Percentiles rank a stretch among this genome's conserved stretches.
phyloP scores from a whole-genome alignment of 768 basidiomycete genomes.

The Tulasnella sp. region DNA sequence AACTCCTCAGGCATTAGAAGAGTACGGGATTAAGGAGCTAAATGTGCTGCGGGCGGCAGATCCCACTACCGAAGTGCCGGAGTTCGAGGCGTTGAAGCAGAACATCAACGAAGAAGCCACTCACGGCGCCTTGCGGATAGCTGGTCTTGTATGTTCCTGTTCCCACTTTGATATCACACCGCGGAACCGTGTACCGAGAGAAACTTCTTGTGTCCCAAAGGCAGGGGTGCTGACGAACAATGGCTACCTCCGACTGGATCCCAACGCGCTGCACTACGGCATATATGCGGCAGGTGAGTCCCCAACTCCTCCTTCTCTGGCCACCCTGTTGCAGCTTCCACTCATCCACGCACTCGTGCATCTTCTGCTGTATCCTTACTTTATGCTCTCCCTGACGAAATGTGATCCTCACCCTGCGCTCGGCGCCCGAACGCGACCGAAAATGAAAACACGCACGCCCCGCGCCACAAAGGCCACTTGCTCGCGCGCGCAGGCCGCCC shows the following conservation, averaged over 20 bases:
- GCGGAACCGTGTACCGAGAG: constrained; percentile 11
- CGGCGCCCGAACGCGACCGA: background rate
- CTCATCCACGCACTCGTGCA: constrained; percentile 1
- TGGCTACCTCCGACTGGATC: constrained; percentile 81
- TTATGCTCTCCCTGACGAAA: constrained; percentile 1
- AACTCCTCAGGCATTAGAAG: constrained; percentile 68
- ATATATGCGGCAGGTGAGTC: constrained; percentile 71
- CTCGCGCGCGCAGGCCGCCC: constrained; percentile 78
- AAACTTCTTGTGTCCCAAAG: constrained; percentile 37
- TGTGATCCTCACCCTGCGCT: background rate
- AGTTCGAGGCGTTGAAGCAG: constrained; percentile 59
- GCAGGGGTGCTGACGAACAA: constrained; percentile 80
- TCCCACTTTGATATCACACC: background rate
- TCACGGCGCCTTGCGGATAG: constrained; percentile 80
- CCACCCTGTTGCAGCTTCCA: background rate
- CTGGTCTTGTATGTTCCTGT: constrained; percentile 65
- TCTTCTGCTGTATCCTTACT: background rate
- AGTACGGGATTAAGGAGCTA: constrained; percentile 75
- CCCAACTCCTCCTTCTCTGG: background rate
- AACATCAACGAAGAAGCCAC: constrained; percentile 77
- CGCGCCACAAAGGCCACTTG: constrained; percentile 40
- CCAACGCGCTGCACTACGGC: constrained; percentile 84
- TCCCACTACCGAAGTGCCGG: constrained; percentile 41
- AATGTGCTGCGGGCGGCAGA: constrained; percentile 45
- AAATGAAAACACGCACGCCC: no score